These are phyloP conservation scores for Trametes cinnabarina DNA, from an alignment of 768 basidiomycete genomes.

Conservation along the genomic window DNA sequence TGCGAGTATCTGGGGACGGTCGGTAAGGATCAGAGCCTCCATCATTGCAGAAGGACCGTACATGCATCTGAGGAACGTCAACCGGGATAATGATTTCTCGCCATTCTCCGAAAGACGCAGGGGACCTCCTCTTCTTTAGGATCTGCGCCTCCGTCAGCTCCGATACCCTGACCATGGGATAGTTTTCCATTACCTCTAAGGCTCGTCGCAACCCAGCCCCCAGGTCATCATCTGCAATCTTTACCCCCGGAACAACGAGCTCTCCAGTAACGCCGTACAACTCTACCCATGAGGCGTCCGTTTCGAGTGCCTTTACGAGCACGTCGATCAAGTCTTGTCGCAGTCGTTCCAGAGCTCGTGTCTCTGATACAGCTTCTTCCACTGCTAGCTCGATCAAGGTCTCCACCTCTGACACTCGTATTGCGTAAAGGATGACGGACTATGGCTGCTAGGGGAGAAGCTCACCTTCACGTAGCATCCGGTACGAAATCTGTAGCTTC, in stretches of 20 bases:
- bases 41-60: conserved; percentile 34
- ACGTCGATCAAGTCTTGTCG: conserved; percentile 46
- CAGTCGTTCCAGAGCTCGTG: conserved; percentile 32
- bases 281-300: conserved; percentile 65
- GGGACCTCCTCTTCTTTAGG: conserved; percentile 42
- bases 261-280: conserved; percentile 71
- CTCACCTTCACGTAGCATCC: conserved; percentile 79
- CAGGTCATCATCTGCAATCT: conserved; percentile 32
- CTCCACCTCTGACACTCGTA: conserved; percentile 56
- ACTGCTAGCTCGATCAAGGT: conserved; percentile 54
- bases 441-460: neutral
- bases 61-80: conserved; percentile 79
- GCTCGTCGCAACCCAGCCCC: conserved; percentile 26
- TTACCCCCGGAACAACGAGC: conserved; percentile 50
- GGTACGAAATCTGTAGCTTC: conserved; percentile 66
- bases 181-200: conserved; percentile 30
- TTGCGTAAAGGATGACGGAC: neutral
- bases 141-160: conserved; percentile 14
- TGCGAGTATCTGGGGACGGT: conserved; percentile 55
- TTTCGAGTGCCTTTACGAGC: conserved; percentile 58
- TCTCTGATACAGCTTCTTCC: conserved; percentile 39
- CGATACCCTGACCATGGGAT: neutral
- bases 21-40: neutral
- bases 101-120: conserved; percentile 49
- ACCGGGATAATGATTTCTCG: conserved; percentile 79